phyloP scores from a whole-genome alignment of 2,329 filamentous ascomycete genomes.

The Amesomyces nigricolor region DNA sequence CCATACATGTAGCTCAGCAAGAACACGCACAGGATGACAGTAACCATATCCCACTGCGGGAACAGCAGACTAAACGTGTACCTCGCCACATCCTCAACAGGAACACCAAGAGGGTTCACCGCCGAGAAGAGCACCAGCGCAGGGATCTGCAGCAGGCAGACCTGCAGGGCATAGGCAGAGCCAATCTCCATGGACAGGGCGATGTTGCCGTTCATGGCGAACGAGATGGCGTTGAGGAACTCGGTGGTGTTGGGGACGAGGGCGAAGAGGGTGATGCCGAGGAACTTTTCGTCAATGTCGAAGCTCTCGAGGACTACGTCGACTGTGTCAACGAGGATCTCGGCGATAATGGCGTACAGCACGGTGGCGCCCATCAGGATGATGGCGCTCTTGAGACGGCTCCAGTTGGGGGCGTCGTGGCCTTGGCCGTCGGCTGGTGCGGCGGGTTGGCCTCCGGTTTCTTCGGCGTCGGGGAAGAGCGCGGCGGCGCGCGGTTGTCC shows the following conservation, averaged over 20 bases:
- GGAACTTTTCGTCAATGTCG: conserved; percentile 92
- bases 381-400: conserved; percentile 80
- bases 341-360: conserved; percentile 92
- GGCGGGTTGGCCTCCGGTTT: conserved; percentile 35
- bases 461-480: conserved; percentile 42
- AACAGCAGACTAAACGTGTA: conserved; percentile 86
- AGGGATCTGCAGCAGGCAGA: conserved; percentile 90
- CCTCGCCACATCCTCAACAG: conserved; percentile 40
- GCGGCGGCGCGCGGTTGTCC: conserved; percentile 34
- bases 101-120: conserved; percentile 45
- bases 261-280: conserved; percentile 94
- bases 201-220: conserved; percentile 99
- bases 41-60: conserved; percentile 99
- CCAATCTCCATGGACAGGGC: conserved; percentile 98
- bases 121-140: conserved; percentile 89
- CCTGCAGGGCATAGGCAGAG: conserved; percentile 92
- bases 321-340: conserved; percentile 94
- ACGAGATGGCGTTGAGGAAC: conserved; percentile 97
- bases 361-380: conserved; percentile 85
- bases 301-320: conserved; percentile 91
- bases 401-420: conserved; percentile 99
- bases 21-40: conserved; percentile 92
- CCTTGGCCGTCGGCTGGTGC: conserved; percentile 50
- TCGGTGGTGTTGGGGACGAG: conserved; percentile 97
- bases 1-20: conserved; percentile 95